Base-by-base conservation (phyloP, 1,284 basidiomycete genomes). In the Boletus semigastroideus region DNA sequence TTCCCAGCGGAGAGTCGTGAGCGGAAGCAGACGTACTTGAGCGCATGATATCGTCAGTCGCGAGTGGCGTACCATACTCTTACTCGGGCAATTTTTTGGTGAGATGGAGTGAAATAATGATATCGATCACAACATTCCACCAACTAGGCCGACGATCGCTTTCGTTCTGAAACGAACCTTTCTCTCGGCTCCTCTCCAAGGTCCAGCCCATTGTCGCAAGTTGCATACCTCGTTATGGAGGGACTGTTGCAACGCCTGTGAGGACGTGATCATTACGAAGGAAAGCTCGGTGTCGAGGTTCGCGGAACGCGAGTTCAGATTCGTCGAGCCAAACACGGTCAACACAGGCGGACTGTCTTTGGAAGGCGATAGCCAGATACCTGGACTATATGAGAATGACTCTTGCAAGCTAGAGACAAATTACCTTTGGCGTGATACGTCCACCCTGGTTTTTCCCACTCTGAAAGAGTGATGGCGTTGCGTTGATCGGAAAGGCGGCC, bases 381-480 rank as follows among this genome's bases (percentile, higher is more conserved):
- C 93, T 94, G 58, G 5, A 27, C 28, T 30, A 34, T 12, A 54
- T 62, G 37, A 62, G 55, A 11, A 42, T 46, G 16, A 19, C 2
- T 27, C 16, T 16, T 31, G 20, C 25, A 42, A 47, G 49, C 38
- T 30, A 55, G 48, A 34, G 45, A 45, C 13, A 25, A 22, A 59
- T 48, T 58, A 93, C 95, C 96, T 80, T 98, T 99, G 30, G 94
- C 92, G 65, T 99, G 96, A 73, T 99, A 99, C 1, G 96, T 99
- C 97, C 97, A 99, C 0, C 88, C 92, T n/a, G 79, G 72, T 57
- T 82, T 83, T 63, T 84, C 82, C 96, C 96, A 98, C 70, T 98
- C 94, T 53, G 77, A 79, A 52, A 99, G 75, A 54, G 84, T 77
- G 19, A 98, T 80, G 1, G 83, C 81, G 17, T 72, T 33, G 34